phyloP scores from a whole-genome alignment of 441 rosid genomes.

The Sinapis alba region DNA sequence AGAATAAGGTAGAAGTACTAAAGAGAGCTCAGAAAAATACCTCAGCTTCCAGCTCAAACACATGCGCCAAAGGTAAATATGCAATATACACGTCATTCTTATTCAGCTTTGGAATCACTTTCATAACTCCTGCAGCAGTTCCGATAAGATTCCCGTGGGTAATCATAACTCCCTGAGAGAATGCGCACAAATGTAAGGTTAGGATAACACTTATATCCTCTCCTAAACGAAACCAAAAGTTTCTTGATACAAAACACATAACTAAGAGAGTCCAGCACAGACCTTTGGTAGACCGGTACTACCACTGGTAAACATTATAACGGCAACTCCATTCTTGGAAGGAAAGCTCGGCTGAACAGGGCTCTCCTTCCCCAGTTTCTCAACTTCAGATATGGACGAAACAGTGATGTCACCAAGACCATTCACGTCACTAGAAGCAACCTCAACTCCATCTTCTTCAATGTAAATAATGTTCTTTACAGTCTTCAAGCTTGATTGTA shows the following conservation, averaged over 20 bases:
- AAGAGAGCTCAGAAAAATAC: constrained; percentile 42
- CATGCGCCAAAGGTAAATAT: constrained; percentile 96
- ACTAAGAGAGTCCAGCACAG: constrained; percentile 34
- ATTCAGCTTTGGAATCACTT: constrained; percentile 63
- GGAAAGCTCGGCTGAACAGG: constrained; percentile 67
- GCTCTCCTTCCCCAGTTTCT: constrained; percentile 64
- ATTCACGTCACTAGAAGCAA: constrained; percentile 44
- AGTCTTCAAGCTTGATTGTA: constrained; percentile 57
- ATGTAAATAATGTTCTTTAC: constrained; percentile 75
- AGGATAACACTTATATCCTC: constrained; percentile 5
- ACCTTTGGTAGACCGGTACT: constrained; percentile 98
- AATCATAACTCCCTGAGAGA: constrained; percentile 88
- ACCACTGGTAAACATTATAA: constrained; percentile 96
- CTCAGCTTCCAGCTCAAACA: constrained; percentile 94
- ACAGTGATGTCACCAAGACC: constrained; percentile 53
- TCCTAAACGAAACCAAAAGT: neutral
- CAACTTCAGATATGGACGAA: constrained; percentile 75
- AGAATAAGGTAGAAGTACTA: constrained; percentile 8
- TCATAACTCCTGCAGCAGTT: constrained; percentile 82
- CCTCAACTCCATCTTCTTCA: constrained; percentile 58
- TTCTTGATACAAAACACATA: neutral
- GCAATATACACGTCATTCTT: constrained; percentile 68
- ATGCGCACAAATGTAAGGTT: constrained; percentile 36
- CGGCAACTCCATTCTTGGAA: constrained; percentile 69
- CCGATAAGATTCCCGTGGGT: constrained; percentile 87